Evolutionary conservation across 306 rosid species (phyloP), one percentile per base, ranked within the genome.

Genomic region (Quercus ilex): DNA sequence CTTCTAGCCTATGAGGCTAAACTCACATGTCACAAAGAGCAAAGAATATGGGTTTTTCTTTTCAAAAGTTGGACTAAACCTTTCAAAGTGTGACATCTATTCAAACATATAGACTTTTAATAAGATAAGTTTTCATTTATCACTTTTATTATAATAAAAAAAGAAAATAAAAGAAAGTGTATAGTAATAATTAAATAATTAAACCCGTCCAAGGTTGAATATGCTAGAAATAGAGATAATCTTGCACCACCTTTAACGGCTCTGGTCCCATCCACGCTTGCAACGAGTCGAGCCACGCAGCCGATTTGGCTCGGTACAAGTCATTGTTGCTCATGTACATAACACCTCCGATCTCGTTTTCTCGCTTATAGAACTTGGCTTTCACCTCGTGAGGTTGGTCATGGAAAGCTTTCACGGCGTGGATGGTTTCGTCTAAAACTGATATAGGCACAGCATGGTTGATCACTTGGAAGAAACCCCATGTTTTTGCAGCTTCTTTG

Each of bases 401-500:
- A 70, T 88, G 89, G 35, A 88, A 88, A 2, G 78, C 82, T 73
- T 83, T 78, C 15, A 88, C 62, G 43, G 81, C 68, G 2, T 73
- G 33, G 25, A 83, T 57, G 30, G 84, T 83, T 9, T 81, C 25
- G 21, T 79, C 68, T 4, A 83, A 72, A 25, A 71, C 21, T 1
- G 83, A 63, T 25, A 25, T 26, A 3, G 80, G 83, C 0, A 81
- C 59, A 20, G 75, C 83, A 33, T 85, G 89, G 85, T 88, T 85
- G 79, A 84, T 83, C 26, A 79, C 82, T 74, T 83, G 91, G 83
- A 88, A 83, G 80, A 88, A 88, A 4, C 91, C 91, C 86, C 85
- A 85, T 3, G 78, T 76, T 69, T 17, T 63, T 49, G 89, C 63
- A 4, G 87, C 89, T 20, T 82, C 55, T 67, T 74, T 83, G 81